Conservation (phyloP, 352 stramenopile species). For the Phytophthora sojae region DNA sequence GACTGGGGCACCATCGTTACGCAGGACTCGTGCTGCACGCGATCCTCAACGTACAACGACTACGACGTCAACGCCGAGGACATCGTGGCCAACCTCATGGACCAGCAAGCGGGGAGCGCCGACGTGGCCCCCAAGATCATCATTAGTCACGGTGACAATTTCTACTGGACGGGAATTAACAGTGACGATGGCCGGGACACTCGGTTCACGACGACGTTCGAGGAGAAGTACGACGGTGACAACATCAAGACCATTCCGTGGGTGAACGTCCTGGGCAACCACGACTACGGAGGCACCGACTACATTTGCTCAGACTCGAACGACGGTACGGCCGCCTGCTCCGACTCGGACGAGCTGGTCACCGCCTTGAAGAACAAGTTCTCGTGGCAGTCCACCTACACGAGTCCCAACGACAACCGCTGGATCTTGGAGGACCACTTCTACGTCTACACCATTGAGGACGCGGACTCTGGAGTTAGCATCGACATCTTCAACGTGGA, state of each 20-base stretch:
- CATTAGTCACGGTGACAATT: constrained; percentile 70
- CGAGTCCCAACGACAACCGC: constrained; percentile 56
- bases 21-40: constrained; percentile 74
- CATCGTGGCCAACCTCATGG: constrained; percentile 64
- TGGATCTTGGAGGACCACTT: constrained; percentile 63
- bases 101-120: constrained; percentile 47
- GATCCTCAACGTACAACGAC: constrained; percentile 57
- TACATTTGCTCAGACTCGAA: constrained; percentile 54
- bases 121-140: constrained; percentile 60
- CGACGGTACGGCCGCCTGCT: constrained; percentile 35
- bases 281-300: constrained; percentile 65
- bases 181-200: constrained; percentile 45
- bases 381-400: constrained; percentile 51
- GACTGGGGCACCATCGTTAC: constrained; percentile 74
- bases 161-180: constrained; percentile 71
- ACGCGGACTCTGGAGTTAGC: constrained; percentile 42
- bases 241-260: constrained; percentile 59
- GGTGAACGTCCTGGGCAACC: constrained; percentile 72
- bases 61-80: constrained; percentile 69
- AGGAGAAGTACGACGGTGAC: constrained; percentile 46
- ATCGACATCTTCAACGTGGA: constrained; percentile 69
- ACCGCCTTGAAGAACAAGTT: constrained; percentile 50
- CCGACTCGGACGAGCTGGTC: constrained; percentile 32
- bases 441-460: constrained; percentile 54
- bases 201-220: constrained; percentile 61